These are phyloP conservation scores for Kokia cookei DNA, from an alignment of 441 rosid genomes.

Conservation along the genomic window DNA sequence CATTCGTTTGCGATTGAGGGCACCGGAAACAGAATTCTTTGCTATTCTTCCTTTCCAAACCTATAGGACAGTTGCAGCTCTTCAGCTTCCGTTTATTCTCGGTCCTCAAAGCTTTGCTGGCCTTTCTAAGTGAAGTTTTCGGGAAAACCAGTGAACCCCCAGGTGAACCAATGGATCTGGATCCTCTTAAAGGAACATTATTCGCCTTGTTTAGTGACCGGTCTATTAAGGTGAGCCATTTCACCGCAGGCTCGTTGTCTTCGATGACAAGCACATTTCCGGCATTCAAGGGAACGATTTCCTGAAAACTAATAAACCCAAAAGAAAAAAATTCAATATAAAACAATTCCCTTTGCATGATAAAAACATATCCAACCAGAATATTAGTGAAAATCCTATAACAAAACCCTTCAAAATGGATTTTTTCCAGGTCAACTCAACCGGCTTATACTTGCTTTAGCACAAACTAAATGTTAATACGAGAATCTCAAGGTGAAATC, in stretches of 20 bases:
- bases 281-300: conserved; percentile 58
- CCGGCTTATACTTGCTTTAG: not conserved
- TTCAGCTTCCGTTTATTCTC: conserved; percentile 47
- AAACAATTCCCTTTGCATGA: not conserved
- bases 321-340: not conserved
- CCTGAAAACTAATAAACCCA: conserved; percentile 47
- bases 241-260: conserved; percentile 38
- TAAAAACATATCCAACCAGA: not conserved
- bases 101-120: conserved; percentile 53
- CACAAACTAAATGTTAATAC: not conserved
- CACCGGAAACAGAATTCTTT: conserved; percentile 61
- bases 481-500: not conserved
- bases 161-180: conserved; percentile 19
- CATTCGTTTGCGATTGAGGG: conserved; percentile 43
- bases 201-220: conserved; percentile 34
- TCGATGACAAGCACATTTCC: conserved; percentile 56
- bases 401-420: not conserved
- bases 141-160: conserved; percentile 53
- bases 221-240: conserved; percentile 48
- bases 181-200: conserved; percentile 19
- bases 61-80: conserved; percentile 52
- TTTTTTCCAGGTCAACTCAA: not conserved
- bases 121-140: conserved; percentile 53
- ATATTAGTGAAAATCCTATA: not conserved
- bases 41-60: conserved; percentile 40